phyloP scores from a whole-genome alignment of 192 early-diverging fungal genomes.

The Backusella luteola region DNA sequence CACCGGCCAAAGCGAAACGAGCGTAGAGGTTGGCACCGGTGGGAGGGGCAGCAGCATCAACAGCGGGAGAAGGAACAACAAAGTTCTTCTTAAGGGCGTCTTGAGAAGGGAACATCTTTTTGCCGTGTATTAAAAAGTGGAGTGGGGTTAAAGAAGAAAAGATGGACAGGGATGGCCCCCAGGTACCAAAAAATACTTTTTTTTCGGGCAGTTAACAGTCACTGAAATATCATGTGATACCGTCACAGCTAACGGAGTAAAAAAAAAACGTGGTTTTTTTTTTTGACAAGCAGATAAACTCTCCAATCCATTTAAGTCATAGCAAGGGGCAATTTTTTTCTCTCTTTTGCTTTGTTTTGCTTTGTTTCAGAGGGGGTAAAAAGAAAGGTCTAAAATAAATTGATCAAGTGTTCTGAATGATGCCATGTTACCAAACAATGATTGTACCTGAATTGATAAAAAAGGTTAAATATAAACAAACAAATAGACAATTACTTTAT shows the following conservation, averaged over 20 bases:
- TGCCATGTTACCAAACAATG: background rate
- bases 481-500: background rate
- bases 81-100: conserved; percentile 37
- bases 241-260: background rate
- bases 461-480: background rate
- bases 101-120: conserved; percentile 36
- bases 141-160: conserved; percentile 11
- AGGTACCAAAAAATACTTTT: conserved; percentile 9
- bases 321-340: background rate
- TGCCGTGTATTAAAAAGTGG: conserved; percentile 1
- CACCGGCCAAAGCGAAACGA: conserved; percentile 59
- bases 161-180: conserved; percentile 1
- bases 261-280: background rate
- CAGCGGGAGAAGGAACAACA: conserved; percentile 34
- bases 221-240: background rate
- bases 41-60: conserved; percentile 41
- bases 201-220: background rate
- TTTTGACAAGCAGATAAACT: background rate
- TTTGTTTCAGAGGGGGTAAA: background rate
- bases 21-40: conserved; percentile 52
- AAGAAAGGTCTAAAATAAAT: background rate
- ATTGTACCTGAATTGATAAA: background rate
- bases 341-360: background rate
- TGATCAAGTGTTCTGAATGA: background rate
- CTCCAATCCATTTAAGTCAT: background rate